Evolutionary conservation across 257 asterid genomes (phyloP).

Genomic region (Nicotiana tomentosiformis): DNA sequence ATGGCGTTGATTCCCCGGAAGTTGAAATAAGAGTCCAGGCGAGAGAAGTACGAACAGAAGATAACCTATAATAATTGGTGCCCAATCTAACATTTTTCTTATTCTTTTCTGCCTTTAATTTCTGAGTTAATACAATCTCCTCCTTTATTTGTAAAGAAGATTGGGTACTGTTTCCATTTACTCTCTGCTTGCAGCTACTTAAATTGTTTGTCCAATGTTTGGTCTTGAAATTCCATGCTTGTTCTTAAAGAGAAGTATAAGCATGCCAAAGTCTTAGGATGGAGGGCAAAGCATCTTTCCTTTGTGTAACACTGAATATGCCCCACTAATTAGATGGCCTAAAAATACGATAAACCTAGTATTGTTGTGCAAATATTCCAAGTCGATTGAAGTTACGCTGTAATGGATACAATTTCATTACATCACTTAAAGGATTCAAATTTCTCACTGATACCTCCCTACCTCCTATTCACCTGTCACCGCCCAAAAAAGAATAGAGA

Average conservation of each 20-base stretch:
- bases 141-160: not conserved
- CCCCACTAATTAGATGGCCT: too few species aligned
- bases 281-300: not conserved
- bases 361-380: too few species aligned
- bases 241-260: not conserved
- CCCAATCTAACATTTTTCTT: slow-evolving; percentile 48
- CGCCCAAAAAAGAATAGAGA: too few species aligned
- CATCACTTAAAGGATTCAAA: too few species aligned
- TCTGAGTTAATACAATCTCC: not conserved
- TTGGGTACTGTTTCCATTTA: not conserved
- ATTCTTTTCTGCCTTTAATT: not conserved
- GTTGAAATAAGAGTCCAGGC: slow-evolving; percentile 49
- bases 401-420: too few species aligned
- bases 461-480: too few species aligned
- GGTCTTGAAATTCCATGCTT: slow-evolving; percentile 1
- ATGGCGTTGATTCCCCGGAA: slow-evolving; percentile 41
- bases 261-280: not conserved
- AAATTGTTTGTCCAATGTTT: not conserved
- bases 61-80: slow-evolving; percentile 40
- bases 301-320: too few species aligned
- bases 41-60: slow-evolving; percentile 46
- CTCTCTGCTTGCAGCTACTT: too few species aligned
- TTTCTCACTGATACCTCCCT: too few species aligned
- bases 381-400: too few species aligned
- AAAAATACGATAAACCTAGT: too few species aligned